Evolutionary conservation across 2,329 filamentous ascomycete genomes (phyloP), one percentile per base, ranked within the genome.

Genomic region (Colletotrichum lupini): DNA sequence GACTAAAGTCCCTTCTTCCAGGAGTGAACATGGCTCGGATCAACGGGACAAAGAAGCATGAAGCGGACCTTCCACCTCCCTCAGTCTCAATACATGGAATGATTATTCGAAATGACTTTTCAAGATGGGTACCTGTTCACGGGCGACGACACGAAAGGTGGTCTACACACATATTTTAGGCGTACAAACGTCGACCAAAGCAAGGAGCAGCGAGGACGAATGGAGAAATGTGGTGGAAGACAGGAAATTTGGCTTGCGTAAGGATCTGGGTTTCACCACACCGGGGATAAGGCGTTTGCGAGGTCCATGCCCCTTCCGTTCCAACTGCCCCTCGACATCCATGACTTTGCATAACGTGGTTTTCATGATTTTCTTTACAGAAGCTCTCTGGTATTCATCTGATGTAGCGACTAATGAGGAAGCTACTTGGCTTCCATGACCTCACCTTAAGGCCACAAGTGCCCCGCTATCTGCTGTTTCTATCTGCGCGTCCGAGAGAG

Each of bases 371-470:
- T 70, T 42, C 49, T 66, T 52, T 70, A 67, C 68, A 67, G 68
- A 67, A 67, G 62, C 61, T 71, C 62, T 67, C 56, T 49, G 66
- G 67, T 73, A 73, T 69, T 71, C 71, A 62, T 73, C 57, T 42
- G 58, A 73, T 71, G 70, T 64, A 71, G 71, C 71, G 71, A 71
- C 35, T 65, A 73, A 73, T 73, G 67, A 70, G 60, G 71, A 71
- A 66, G 71, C 61, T 35, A 35, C 26, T 35, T 19, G 35, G 71
- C 60, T 66, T 66, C 67, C 60, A 53, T 63, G 56, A 19, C 42
- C 26, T 60, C n/a, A 28, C 26, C 59, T 30, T 19, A 49, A 49
- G n/a, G 7, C 12, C 22, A 11, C 24, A 24, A 14, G 9, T 28
- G 28, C 28, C 37, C n/a, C 37, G 16, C 11, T 57, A 24, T 32